Percentiles rank a stretch among this genome's conserved stretches.
Evolutionary conservation across 2,329 filamentous ascomycete species (phyloP).

Genomic region (Ceratocystis huliohia): DNA sequence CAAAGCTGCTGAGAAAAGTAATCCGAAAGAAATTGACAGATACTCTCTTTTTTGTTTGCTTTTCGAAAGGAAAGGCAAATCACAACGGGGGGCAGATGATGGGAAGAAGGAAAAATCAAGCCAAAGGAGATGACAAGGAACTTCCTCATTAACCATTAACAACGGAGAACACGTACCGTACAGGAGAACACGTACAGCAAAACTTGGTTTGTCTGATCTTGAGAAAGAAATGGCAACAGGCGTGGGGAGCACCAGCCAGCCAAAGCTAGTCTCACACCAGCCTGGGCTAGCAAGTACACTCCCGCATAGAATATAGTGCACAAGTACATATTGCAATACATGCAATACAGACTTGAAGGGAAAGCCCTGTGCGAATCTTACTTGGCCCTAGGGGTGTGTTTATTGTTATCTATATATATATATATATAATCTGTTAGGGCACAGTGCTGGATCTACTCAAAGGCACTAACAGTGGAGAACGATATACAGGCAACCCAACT

Average conservation of each 20-base stretch:
- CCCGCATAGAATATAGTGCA: background rate
- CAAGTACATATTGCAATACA: background rate
- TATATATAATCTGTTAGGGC: background rate
- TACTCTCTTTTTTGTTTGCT: background rate
- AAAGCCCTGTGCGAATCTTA: background rate
- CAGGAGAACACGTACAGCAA: conserved; percentile 8
- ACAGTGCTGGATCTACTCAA: background rate
- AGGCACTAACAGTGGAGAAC: background rate
- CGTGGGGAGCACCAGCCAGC: background rate
- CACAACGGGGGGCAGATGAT: background rate
- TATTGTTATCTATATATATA: background rate
- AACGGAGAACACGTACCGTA: conserved; percentile 5
- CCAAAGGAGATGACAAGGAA: background rate
- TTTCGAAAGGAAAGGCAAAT: background rate
- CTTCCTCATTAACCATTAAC: conserved; percentile 2
- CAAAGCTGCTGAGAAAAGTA: background rate
- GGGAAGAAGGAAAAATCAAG: background rate
- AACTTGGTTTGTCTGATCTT: background rate
- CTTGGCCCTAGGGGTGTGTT: background rate
- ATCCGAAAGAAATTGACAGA: background rate
- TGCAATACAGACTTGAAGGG: background rate
- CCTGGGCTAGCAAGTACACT: background rate
- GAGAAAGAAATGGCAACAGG: background rate
- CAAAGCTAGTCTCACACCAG: background rate
- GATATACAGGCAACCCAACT: background rate